Evolutionary conservation across 2,329 filamentous ascomycete species (phyloP), one percentile per base, ranked within the genome.

Genomic region (Allantophomopsis cytisporea): DNA sequence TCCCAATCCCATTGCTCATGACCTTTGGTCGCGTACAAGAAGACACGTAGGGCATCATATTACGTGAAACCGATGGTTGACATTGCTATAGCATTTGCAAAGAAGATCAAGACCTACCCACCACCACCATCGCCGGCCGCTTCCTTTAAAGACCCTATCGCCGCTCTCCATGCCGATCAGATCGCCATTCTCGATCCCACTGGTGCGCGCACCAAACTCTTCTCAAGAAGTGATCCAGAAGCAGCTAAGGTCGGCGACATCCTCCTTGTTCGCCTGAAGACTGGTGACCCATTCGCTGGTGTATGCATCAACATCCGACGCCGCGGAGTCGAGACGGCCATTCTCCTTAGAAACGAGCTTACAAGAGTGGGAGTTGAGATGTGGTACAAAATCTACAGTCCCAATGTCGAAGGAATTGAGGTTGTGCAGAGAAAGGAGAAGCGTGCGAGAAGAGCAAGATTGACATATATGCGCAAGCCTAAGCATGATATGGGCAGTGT

Each of bases 371-470:
- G 85, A 44, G 85, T 94, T 43, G 91, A 98, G 72, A 91, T 94
- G 85, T 94, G 86, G 80, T 87, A 83, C 63, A 98, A 98, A 69
- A 70, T 96, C 43, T 96, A 91, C 68, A 84, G 77, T 55, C 89
- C 89, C 44, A 82, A 84, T 55, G 81, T 96, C 23, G 77, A 83
- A 57, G 85, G 84, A 47, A 86, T 98, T 54, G 89, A 98, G 64
- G 81, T 98, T 51, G 83, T 96, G 60, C 85, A 94, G 74, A 71
- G 89, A 52, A 73, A 76, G 47, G 71, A 75, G 55, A 91, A 87
- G 80, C 76, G 86, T 59, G 85, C 86, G 48, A 80, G 88, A 57
- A 76, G 91, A 53, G 89, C 88, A 18, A 72, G 86, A 50, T 68
- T 98, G 60, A 94, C 84, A 53, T 96, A 89, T 61, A 83, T 98